These are phyloP conservation scores for slime mould (Dictyostelium discoideum) DNA, from an alignment of 78 protist species.

Conservation along the genomic window DNA sequence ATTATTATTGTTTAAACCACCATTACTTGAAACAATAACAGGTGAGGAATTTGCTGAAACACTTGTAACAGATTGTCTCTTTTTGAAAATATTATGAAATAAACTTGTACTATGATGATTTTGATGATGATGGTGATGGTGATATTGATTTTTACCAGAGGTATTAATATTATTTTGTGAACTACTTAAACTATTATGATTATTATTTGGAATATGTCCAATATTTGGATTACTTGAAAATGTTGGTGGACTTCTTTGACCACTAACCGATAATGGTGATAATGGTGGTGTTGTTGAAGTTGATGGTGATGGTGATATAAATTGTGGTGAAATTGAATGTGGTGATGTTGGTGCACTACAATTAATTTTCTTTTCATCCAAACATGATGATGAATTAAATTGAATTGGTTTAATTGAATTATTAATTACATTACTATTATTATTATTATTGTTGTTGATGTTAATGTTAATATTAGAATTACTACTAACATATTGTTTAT, in stretches of 20 bases:
- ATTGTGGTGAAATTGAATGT: background rate
- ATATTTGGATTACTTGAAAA: background rate
- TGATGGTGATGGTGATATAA: background rate
- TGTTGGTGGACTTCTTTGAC: conserved; percentile 38
- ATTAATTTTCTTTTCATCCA: conserved; percentile 14
- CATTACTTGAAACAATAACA: background rate
- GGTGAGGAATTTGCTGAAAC: background rate
- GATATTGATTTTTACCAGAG: background rate
- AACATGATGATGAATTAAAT: background rate
- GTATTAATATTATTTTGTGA: conserved; percentile 37
- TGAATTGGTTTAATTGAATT: background rate
- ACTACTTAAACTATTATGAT: conserved; percentile 1
- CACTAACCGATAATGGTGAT: conserved; percentile 3
- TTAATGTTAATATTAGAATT: background rate
- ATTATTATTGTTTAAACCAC: background rate
- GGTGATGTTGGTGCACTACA: conserved; percentile 11
- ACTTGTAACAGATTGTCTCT: background rate
- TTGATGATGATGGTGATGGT: too few species aligned
- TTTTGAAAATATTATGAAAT: conserved; percentile 61
- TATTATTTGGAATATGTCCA: background rate
- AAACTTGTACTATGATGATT: conserved; percentile 18
- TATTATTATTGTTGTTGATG: background rate
- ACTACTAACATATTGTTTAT: background rate
- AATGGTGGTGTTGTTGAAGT: conserved; percentile 4
- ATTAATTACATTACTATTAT: background rate